Percentiles rank a stretch among this genome's conserved stretches.
phyloP scores from a whole-genome alignment of 2,329 filamentous ascomycete genomes.

The Bertia moriformis region DNA sequence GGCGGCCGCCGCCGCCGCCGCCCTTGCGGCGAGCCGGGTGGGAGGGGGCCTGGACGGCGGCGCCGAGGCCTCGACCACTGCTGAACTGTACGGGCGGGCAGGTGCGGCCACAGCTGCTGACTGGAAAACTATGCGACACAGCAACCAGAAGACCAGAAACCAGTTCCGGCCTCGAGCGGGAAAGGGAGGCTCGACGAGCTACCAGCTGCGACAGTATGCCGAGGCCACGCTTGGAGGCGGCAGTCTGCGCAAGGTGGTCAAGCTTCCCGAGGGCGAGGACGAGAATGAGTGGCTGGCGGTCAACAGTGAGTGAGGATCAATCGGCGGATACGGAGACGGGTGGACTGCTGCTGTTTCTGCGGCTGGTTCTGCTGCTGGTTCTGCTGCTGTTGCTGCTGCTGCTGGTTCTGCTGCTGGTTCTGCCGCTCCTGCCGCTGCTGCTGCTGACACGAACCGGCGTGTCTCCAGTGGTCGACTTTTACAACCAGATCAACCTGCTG shows the following conservation, averaged over 20 bases:
- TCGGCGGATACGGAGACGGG: background rate
- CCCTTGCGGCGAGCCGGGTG: too few relatives aligned
- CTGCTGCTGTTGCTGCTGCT: too few relatives aligned
- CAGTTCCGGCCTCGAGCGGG: background rate
- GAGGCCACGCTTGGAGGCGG: conserved; percentile 92
- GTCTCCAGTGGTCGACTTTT: conserved; percentile 84
- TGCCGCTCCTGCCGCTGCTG: too few relatives aligned
- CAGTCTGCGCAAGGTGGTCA: conserved; percentile 88
- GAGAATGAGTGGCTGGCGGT: conserved; percentile 97
- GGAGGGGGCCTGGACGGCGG: too few relatives aligned
- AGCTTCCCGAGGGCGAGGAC: conserved; percentile 91
- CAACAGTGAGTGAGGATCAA: conserved; percentile 62
- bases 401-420: too few relatives aligned
- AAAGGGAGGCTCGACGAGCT: conserved; percentile 19
- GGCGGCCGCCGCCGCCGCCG: too few relatives aligned
- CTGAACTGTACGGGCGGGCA: too few relatives aligned
- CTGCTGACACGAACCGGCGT: conserved; percentile 10
- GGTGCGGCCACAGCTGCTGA: too few relatives aligned
- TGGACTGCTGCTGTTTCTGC: background rate
- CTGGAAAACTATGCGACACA: too few relatives aligned
- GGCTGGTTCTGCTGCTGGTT: too few relatives aligned
- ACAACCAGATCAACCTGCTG: conserved; percentile 98
- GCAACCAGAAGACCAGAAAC: background rate
- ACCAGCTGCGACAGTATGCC: conserved; percentile 93
- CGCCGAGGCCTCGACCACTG: too few relatives aligned